phyloP scores from a whole-genome alignment of 257 asterid species.

The Solanum rostratum region DNA sequence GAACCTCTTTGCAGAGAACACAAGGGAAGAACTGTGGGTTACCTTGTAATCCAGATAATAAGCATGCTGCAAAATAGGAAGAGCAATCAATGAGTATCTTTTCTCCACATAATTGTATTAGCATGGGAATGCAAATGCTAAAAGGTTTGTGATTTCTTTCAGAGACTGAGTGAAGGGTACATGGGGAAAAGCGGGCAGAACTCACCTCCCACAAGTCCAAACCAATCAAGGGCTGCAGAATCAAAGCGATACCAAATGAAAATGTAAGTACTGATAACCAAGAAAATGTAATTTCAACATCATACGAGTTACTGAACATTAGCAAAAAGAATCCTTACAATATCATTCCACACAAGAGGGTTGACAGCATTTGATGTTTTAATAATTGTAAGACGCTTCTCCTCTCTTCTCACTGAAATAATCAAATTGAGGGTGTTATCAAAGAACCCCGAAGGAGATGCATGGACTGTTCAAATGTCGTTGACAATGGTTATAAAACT shows the following conservation, averaged over 20 bases:
- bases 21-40: not conserved
- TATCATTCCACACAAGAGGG: slow-evolving; percentile 33
- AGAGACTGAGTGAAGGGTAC: not conserved
- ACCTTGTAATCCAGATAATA: slow-evolving; percentile 41
- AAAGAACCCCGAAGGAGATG: not conserved
- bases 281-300: not conserved
- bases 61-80: slow-evolving; percentile 27
- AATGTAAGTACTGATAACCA: not conserved
- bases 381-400: slow-evolving; percentile 51
- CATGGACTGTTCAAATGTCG: not conserved
- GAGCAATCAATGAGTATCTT: not conserved
- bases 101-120: not conserved
- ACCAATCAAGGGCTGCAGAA: slow-evolving; percentile 27
- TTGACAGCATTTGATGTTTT: slow-evolving; percentile 33
- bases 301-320: not conserved
- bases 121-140: not conserved
- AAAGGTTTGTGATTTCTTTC: not conserved
- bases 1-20: not conserved
- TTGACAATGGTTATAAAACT: not conserved
- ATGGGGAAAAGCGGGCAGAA: not conserved
- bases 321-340: slow-evolving; percentile 6
- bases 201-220: slow-evolving; percentile 41
- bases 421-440: slow-evolving; percentile 6
- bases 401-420: slow-evolving; percentile 75
- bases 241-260: not conserved